Evolutionary conservation across 352 stramenopile genomes (phyloP).

Genomic region (Aphanomyces invadans): DNA sequence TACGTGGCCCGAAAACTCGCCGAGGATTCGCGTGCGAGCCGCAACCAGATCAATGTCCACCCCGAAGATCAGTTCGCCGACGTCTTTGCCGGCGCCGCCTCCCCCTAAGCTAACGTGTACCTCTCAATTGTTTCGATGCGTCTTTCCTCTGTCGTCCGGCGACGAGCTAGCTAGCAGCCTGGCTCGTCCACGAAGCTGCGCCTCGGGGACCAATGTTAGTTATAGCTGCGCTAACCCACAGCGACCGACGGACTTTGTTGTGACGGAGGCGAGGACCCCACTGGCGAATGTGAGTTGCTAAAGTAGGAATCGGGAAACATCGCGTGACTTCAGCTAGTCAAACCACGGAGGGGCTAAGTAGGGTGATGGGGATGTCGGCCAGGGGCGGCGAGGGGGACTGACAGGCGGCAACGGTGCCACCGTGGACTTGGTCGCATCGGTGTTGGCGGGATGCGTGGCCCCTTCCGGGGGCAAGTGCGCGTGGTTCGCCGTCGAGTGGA

Average conservation of each 20-base stretch:
- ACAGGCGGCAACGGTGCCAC: neutral
- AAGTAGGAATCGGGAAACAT: too few relatives aligned
- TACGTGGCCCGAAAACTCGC: conserved; percentile 89
- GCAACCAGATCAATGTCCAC: conserved; percentile 50
- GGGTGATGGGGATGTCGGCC: neutral
- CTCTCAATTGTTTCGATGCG: neutral
- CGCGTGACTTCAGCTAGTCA: neutral
- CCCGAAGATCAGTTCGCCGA: conserved; percentile 81
- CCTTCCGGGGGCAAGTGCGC: neutral
- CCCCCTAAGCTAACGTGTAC: neutral
- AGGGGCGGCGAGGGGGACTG: neutral
- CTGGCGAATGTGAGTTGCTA: too few relatives aligned
- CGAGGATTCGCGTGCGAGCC: conserved; percentile 70
- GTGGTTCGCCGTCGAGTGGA: neutral
- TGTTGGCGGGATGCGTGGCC: neutral
- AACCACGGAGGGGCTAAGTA: neutral
- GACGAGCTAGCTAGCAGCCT: too few relatives aligned
- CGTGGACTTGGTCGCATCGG: neutral
- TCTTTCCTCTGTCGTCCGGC: too few relatives aligned
- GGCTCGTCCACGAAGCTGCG: too few relatives aligned
- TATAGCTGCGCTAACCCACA: too few relatives aligned
- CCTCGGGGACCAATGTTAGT: too few relatives aligned
- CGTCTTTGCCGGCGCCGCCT: conserved; percentile 47
- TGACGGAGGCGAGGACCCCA: too few relatives aligned
- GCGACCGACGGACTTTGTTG: too few relatives aligned